phyloP scores from a whole-genome alignment of 2,329 filamentous ascomycete species.

The Aphanocladium album region DNA sequence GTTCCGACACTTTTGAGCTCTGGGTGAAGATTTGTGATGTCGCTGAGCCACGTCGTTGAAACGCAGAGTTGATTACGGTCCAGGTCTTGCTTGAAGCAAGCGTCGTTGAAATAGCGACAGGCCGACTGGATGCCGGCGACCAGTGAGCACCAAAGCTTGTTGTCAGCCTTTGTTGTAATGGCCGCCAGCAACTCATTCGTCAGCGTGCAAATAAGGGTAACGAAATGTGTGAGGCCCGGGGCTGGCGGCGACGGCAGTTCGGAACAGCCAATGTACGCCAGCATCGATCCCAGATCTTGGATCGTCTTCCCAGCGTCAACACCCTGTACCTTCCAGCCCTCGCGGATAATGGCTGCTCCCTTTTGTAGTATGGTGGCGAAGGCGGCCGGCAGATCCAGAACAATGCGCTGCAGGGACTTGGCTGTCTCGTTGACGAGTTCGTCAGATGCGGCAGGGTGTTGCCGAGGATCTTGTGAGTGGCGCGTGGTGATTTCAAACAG shows the following conservation, averaged over 20 bases:
- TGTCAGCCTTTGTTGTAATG: conserved; percentile 27
- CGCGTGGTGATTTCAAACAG: conserved; percentile 28
- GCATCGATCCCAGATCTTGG: conserved; percentile 34
- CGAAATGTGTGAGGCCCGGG: conserved; percentile 34
- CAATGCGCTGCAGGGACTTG: conserved; percentile 35
- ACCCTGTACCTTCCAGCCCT: conserved; percentile 18
- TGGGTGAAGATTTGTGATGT: conserved; percentile 25
- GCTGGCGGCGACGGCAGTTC: conserved; percentile 25
- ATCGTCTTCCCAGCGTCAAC: conserved; percentile 24
- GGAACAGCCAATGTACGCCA: conserved; percentile 48
- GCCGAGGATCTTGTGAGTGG: conserved; percentile 16
- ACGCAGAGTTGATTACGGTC: conserved; percentile 18
- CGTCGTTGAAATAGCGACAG: conserved; percentile 36
- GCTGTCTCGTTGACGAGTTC: conserved; percentile 38
- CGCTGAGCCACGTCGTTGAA: conserved; percentile 22
- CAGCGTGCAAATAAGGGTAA: conserved; percentile 34
- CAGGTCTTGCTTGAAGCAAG: conserved; percentile 27
- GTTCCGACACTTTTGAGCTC: conserved; percentile 20
- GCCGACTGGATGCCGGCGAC: conserved; percentile 32
- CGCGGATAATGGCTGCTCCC: conserved; percentile 22
- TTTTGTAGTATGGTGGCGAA: conserved; percentile 30
- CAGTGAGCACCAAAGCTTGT: conserved; percentile 34
- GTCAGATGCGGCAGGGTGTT: conserved; percentile 24
- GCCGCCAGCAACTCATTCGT: conserved; percentile 30
- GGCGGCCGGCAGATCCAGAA: conserved; percentile 30